A percentile compares a stretch with the other conserved stretches of the same genome.
Evolutionary conservation across 345 rosid genomes (phyloP).

Genomic region (Diplotaxis tenuifolia): DNA sequence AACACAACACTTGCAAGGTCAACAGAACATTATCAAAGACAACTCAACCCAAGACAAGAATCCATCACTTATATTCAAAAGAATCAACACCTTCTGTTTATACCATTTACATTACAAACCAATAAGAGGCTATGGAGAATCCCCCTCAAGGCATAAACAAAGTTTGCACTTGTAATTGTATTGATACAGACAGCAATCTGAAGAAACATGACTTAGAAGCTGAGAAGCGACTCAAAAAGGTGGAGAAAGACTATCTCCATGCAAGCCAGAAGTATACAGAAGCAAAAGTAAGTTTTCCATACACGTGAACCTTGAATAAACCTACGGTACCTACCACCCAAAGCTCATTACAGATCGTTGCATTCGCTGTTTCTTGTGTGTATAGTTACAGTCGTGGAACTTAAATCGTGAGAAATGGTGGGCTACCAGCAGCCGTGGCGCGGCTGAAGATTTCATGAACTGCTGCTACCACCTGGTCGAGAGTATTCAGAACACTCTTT

Average conservation of each 20-base stretch:
- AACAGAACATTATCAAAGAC: not conserved
- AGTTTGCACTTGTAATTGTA: not conserved
- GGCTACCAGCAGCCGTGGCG: not conserved
- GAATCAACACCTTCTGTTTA: not conserved
- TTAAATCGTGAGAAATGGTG: not conserved
- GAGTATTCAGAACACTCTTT: not conserved
- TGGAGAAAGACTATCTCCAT: conserved; percentile 29
- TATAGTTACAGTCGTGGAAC: not conserved
- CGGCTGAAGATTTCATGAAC: not conserved
- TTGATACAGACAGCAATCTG: not conserved
- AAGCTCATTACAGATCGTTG: not conserved
- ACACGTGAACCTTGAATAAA: not conserved
- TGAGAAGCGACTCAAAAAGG: conserved; percentile 14
- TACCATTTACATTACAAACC: not conserved
- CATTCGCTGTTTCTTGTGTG: not conserved
- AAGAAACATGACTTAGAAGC: conserved; percentile 17
- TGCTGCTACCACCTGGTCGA: not conserved
- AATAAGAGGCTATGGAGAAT: not conserved
- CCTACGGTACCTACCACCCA: not conserved
- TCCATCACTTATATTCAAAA: not conserved
- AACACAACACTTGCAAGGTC: no score
- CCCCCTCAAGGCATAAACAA: not conserved
- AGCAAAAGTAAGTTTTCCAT: not conserved
- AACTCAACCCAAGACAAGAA: not conserved
- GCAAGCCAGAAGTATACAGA: not conserved